Evolutionary conservation across 2,329 filamentous ascomycete genomes (phyloP), one percentile per base, ranked within the genome.

Genomic region (Sarocladiaceae sp.): DNA sequence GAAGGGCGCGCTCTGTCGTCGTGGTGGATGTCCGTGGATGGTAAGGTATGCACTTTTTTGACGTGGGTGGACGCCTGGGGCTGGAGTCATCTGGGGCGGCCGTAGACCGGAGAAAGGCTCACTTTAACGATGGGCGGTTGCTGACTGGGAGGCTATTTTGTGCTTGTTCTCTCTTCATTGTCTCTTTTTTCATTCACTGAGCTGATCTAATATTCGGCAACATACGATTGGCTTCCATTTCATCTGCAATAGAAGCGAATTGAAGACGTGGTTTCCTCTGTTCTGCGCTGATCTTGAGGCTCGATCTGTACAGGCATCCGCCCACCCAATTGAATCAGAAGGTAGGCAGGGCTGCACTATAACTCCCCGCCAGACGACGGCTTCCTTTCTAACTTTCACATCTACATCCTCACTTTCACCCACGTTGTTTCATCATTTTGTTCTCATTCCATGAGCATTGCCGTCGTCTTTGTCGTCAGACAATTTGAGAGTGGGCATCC

Each of bases 241-340:
- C 10, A 23, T 13, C 18, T 6, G 17, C 22, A 25, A 17, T 17
- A 33, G 29, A 17, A 25, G 39, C 15, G 20, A 40, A 46, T 46
- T 48, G n/a, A 22, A 31, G 44, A 48, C 25, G 44, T 48, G 44
- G 26, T 48, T 28, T 48, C n/a, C n/a, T n/a, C n/a, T n/a, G n/a
- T n/a, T n/a, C n/a, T n/a, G n/a, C n/a, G n/a, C n/a, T n/a, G n/a
- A n/a, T n/a, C n/a, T n/a, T n/a, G n/a, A n/a, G n/a, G n/a, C n/a
- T n/a, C n/a, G n/a, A n/a, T n/a, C n/a, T n/a, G n/a, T 26, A 12
- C 40, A 44, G 40, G 22, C 40, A 44, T 26, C 40, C 33, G 33
- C n/a, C n/a, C n/a, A n/a, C n/a, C n/a, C n/a, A n/a, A 36, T 42
- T 23, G 13, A 25, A 42, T 42, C 17, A 29, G 17, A 29, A 48